Evolutionary conservation across 1,139 yeast species (phyloP).

Genomic region (Diutina sp.): DNA sequence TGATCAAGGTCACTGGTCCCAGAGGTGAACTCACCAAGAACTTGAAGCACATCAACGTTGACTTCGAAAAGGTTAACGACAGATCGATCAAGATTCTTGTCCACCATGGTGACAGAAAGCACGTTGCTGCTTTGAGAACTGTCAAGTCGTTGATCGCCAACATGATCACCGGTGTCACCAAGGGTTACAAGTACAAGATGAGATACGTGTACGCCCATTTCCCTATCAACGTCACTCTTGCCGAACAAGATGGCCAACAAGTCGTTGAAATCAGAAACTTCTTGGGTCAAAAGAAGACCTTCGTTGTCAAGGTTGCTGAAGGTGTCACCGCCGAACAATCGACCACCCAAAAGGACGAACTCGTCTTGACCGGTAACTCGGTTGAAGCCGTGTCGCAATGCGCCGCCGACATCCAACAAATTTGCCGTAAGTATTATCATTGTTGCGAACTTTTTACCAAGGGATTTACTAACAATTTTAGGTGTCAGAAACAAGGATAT

Average conservation of each 20-base stretch:
- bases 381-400: constrained; percentile 96
- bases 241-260: constrained; percentile 62
- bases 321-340: constrained; percentile 86
- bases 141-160: constrained; percentile 91
- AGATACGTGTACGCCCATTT: constrained; percentile 99
- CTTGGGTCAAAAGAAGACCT: constrained; percentile 96
- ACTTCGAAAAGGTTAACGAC: constrained; percentile 68
- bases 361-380: constrained; percentile 88
- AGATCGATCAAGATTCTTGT: constrained; percentile 77
- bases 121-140: constrained; percentile 98
- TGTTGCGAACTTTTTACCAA: background rate
- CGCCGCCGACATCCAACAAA: constrained; percentile 97
- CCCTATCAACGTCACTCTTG: constrained; percentile 95
- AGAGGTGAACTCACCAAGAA: constrained; percentile 91
- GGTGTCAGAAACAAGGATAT: constrained; percentile 99
- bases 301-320: constrained; percentile 71
- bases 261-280: constrained; percentile 96
- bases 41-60: constrained; percentile 90
- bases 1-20: constrained; percentile 90
- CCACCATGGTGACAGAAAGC: constrained; percentile 99
- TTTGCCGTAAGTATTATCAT: constrained; percentile 44
- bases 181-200: constrained; percentile 99
- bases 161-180: constrained; percentile 97
- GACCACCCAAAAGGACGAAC: constrained; percentile 85
- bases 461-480: background rate